Base-by-base conservation (phyloP, 371 early-diverging fungal species). In the Apophysomyces elegans region DNA sequence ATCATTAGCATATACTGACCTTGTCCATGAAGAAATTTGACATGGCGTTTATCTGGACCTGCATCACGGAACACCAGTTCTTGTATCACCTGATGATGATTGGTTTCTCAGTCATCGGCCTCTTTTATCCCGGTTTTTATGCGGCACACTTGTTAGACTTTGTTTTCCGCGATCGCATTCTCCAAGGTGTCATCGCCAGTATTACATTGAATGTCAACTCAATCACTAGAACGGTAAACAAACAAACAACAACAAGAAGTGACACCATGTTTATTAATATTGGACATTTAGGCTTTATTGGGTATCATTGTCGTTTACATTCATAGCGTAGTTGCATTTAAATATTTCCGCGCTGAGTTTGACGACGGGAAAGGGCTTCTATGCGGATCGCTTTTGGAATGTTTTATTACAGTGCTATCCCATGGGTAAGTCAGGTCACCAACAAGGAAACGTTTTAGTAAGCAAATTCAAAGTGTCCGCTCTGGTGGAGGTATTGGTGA, bases 171-270 rank as follows among this genome's bases (percentile, higher is more conserved):
- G 87, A 86, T 66, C 78, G 79, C 37, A 79, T 84, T 11, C 60
- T 86, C 36, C 87, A 86, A 59, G 87, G 85, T n/a, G 86, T 86
- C 59, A 85, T 86, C 63, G 71, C 81, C 2, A 82, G 83, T 60
- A 80, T 86, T 13, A 84, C 87, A 4, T 46, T 86, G 56, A 86
- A 86, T 61, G 74, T 80, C 37, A 78, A 70, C 56, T 84, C 87
- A 1, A 75, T 86, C 16, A 74, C 84, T 18, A 70, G 80, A 59
- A 86, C 87, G 13, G 79, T 73, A 73, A 62, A 13, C 13, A 41
- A 41, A 3, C 18, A 37, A 36, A 38, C 11, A 47, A 50, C 13
- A 59, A 47, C 37, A 21, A 9, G 21, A 11, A 7, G 54, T 2
- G 21, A 26, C 32, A 26, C 32, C 32, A 26, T 2, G 32, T 1